A percentile compares a stretch with the other conserved stretches of the same genome.
These are phyloP conservation scores for Solanum habrochaites DNA, from an alignment of 257 asterid genomes.

Conservation along the genomic window DNA sequence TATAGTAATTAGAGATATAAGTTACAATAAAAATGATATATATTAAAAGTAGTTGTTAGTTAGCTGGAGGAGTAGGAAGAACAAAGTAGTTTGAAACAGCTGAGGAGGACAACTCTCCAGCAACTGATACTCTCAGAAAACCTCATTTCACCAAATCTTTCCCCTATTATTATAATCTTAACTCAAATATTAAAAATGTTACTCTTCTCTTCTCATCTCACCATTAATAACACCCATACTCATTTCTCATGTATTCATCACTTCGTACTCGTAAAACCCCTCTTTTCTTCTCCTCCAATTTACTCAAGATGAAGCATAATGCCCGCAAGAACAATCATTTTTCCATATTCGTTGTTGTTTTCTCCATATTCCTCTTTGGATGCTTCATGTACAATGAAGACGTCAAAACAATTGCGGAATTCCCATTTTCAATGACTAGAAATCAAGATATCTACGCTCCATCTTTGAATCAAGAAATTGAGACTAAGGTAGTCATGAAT, in stretches of 20 bases:
- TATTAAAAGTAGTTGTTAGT: not conserved
- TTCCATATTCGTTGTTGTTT: constrained; percentile 39
- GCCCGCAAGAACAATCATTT: constrained; percentile 40
- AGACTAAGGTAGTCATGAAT: constrained; percentile 10
- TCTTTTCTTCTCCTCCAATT: constrained; percentile 11
- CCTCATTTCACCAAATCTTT: constrained; percentile 49
- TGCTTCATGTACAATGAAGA: constrained; percentile 80
- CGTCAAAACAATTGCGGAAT: constrained; percentile 60
- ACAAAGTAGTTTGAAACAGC: not conserved
- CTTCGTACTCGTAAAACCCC: constrained; percentile 49
- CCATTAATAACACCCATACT: not conserved
- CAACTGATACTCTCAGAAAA: constrained; percentile 29
- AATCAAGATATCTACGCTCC: constrained; percentile 13
- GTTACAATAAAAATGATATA: not conserved
- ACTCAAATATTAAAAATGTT: not conserved
- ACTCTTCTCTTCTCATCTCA: not conserved
- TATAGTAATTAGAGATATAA: not conserved
- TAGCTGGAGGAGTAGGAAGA: not conserved
- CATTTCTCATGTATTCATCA: constrained; percentile 44
- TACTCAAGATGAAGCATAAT: constrained; percentile 43
- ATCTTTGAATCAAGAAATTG: not conserved
- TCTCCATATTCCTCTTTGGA: constrained; percentile 60
- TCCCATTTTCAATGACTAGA: constrained; percentile 47
- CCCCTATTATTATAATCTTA: not conserved
- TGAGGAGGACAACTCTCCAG: constrained; percentile 42